phyloP scores from a whole-genome alignment of 495 filamentous ascomycete genomes.

The Pseudotulostoma volvatum region DNA sequence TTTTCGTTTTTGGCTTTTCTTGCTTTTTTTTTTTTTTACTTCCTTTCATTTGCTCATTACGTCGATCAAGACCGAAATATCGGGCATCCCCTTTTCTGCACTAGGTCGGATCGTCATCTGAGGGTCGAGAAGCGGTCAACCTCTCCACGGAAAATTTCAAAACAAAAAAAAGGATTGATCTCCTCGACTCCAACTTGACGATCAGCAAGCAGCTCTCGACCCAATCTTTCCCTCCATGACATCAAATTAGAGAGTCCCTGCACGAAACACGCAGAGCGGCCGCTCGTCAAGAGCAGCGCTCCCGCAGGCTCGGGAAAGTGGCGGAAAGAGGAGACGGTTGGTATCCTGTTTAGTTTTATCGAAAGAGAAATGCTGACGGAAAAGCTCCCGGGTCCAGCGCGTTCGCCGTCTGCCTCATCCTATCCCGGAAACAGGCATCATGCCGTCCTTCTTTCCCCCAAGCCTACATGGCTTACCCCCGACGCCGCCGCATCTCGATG shows the following conservation, averaged over 20 bases:
- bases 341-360: conserved; percentile 9
- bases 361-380: neutral
- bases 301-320: conserved; percentile 25
- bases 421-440: no score
- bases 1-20: conserved; percentile 13
- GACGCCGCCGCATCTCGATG: conserved; percentile 29
- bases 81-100: no score
- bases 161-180: no score
- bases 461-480: conserved; percentile 30
- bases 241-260: conserved; percentile 27
- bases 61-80: no score
- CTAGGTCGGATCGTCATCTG: no score
- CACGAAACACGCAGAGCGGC: conserved; percentile 25
- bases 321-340: conserved; percentile 33
- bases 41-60: no score
- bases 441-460: conserved; percentile 32
- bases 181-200: no score
- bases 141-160: no score
- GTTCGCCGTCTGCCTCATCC: conserved; percentile 5
- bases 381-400: neutral
- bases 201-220: no score
- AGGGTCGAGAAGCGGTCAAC: no score
- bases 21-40: conserved; percentile 12
- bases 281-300: conserved; percentile 30
- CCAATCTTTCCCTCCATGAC: conserved; percentile 19